Evolutionary conservation across 805 yeast genomes (phyloP), one percentile per base, ranked within the genome.

Genomic region (Candida peoriensis): DNA sequence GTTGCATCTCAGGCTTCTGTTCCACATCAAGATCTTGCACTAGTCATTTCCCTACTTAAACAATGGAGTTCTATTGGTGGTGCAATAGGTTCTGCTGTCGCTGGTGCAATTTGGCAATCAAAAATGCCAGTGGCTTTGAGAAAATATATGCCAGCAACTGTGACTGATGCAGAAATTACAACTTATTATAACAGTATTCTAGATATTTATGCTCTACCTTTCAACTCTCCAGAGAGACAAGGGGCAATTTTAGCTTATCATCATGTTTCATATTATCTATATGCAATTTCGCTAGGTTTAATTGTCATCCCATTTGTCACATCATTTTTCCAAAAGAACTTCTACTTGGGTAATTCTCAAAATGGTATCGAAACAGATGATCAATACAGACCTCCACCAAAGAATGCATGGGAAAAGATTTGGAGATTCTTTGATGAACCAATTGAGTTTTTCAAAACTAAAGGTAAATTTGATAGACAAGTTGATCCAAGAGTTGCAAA

Each of bases 1-100:
- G 57, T 63, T 15, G 60, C 68, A 6, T 55, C 61, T 1, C 66
- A 62, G 43, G 68, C 67, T 4, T 58, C 68, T 14, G 69, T 66
- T 20, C 65, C 65, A 28, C 63, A 59, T 41, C 64, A 63, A 32
- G 68, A 63, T 47, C 53, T 63, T 36, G 64, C 71, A n/a, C 45
- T 60, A 40, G 58, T 60, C 36, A 60, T 67, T 30, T 54, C 68
- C 1, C 32, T 66, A 16, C 39, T 64, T 24, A 48, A 55, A 13
- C 46, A 66, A 31, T 58, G 56, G 52, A 44, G 59, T 6, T 42
- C 52, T 14, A 57, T 65, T 39, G 72, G 70, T 38, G 50, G 50
- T 27, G 61, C 68, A 14, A 54, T 66, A 31, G 72, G 70, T 21
- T 34, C 54, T 30, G 66, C 70, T 7, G 54, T 65, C 32, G 50